Percentiles rank a stretch among this genome's conserved stretches.
These are phyloP conservation scores for Exsudoporus frostii DNA, from an alignment of 768 basidiomycete genomes.

Conservation along the genomic window DNA sequence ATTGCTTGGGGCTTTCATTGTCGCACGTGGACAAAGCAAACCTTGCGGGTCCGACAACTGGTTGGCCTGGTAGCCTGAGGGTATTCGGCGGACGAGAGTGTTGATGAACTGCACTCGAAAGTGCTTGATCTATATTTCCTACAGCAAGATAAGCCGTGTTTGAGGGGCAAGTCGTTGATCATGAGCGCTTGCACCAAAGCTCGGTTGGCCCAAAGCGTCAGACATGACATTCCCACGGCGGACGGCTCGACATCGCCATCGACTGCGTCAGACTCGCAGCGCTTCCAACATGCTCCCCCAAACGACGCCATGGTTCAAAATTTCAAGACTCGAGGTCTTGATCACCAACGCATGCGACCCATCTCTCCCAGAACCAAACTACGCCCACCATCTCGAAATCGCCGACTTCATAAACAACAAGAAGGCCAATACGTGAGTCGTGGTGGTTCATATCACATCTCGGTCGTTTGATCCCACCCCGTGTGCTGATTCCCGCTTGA, in stretches of 20 bases:
- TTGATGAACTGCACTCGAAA: neutral
- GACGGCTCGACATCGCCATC: neutral
- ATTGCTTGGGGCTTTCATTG: neutral
- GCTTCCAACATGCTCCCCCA: constrained; percentile 45
- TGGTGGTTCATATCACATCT: too few species aligned
- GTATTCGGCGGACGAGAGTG: neutral
- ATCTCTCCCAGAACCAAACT: constrained; percentile 83
- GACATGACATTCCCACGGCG: neutral
- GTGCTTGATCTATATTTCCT: neutral
- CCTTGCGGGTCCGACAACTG: neutral
- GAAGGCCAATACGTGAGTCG: constrained; percentile 94
- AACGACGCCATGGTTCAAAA: constrained; percentile 49
- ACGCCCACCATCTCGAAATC: constrained; percentile 87
- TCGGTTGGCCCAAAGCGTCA: too few species aligned
- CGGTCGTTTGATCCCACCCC: neutral
- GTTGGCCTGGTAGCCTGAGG: neutral
- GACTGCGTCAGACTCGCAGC: neutral
- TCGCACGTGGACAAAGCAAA: neutral
- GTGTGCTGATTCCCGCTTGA: neutral
- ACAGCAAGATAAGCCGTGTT: too few species aligned
- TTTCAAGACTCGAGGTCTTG: constrained; percentile 66
- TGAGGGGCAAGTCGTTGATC: neutral
- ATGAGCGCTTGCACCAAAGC: too few species aligned
- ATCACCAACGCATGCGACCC: constrained; percentile 86
- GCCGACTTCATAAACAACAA: constrained; percentile 91